Percentiles rank a stretch among this genome's conserved stretches.
phyloP scores from a whole-genome alignment of 495 filamentous ascomycete species.

The Zalerion maritima region DNA sequence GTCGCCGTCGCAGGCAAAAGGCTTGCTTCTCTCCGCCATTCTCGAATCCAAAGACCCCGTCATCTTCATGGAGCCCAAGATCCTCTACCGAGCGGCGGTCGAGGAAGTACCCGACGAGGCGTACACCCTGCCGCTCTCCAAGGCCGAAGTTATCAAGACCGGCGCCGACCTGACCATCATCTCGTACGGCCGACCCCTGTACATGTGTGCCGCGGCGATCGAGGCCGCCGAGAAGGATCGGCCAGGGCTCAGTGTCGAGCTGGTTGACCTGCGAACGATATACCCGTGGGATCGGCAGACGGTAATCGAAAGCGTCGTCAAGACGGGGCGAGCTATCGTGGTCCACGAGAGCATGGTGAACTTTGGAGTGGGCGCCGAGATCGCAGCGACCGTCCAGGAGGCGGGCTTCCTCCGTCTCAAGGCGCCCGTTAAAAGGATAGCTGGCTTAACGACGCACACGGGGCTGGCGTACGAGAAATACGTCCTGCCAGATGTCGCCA shows the following conservation, averaged over 20 bases:
- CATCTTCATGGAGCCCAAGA: constrained; percentile 67
- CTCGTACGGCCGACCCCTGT: constrained; percentile 58
- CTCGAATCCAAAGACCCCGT: constrained; percentile 53
- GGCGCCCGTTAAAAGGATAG: constrained; percentile 59
- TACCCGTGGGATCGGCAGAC: constrained; percentile 64
- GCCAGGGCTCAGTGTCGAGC: constrained; percentile 47
- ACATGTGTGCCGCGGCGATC: constrained; percentile 52
- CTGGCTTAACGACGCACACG: constrained; percentile 57
- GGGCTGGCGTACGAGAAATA: constrained; percentile 55
- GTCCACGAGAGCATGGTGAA: constrained; percentile 71
- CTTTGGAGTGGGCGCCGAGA: constrained; percentile 59
- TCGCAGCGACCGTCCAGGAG: constrained; percentile 60
- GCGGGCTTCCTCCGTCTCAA: constrained; percentile 50
- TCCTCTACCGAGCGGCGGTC: constrained; percentile 60
- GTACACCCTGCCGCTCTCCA: constrained; percentile 52
- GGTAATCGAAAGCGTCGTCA: constrained; percentile 50
- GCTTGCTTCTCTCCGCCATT: constrained; percentile 47
- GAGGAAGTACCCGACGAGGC: constrained; percentile 57
- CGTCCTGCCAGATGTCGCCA: constrained; percentile 53
- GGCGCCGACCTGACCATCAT: constrained; percentile 57
- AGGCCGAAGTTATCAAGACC: constrained; percentile 53
- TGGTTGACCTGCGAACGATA: constrained; percentile 62
- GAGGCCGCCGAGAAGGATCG: constrained; percentile 46
- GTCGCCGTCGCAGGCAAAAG: constrained; percentile 59
- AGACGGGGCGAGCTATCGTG: constrained; percentile 55